A percentile compares a stretch with the other conserved stretches of the same genome.
These are phyloP conservation scores for Fragaria vesca DNA, from an alignment of 306 rosid species.

Conservation along the genomic window DNA sequence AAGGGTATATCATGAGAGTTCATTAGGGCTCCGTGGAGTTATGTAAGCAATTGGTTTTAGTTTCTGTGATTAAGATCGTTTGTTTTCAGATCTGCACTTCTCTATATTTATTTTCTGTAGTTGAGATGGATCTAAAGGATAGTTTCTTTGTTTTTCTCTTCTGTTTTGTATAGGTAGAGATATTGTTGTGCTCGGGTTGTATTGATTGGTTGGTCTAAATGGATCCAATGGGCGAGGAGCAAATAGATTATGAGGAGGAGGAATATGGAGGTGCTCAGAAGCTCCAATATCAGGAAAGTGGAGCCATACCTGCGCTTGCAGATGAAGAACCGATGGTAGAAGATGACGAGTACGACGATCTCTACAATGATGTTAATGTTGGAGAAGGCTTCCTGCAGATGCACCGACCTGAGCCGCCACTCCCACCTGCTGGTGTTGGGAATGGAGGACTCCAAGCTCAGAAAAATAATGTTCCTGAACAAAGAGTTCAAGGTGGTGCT, in stretches of 20 bases:
- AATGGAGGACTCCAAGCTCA: constrained; percentile 39
- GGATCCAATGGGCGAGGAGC: constrained; percentile 46
- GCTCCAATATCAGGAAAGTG: constrained; percentile 40
- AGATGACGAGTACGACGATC: constrained; percentile 54
- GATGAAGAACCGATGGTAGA: constrained; percentile 46
- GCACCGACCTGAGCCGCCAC: constrained; percentile 36
- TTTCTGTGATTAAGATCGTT: neutral
- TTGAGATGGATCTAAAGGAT: constrained; percentile 18
- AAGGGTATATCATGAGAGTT: neutral
- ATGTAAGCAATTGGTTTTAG: constrained; percentile 1
- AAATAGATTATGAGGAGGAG: constrained; percentile 46
- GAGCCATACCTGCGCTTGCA: constrained; percentile 48
- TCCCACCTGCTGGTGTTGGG: constrained; percentile 27
- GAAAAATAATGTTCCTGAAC: constrained; percentile 30
- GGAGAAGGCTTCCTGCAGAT: constrained; percentile 49
- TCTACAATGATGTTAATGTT: constrained; percentile 53
- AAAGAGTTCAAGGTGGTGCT: constrained; percentile 26
- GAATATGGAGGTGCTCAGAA: constrained; percentile 43
- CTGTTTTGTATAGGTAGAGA: constrained; percentile 26
- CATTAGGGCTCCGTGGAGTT: neutral
- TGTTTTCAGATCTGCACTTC: neutral
- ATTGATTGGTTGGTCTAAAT: constrained; percentile 17
- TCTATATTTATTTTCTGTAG: neutral
- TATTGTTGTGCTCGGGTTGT: constrained; percentile 4
- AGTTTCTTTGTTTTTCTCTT: constrained; percentile 1